Base-by-base conservation (phyloP, 371 early-diverging fungal species). In the Catenaria anguillulae region DNA sequence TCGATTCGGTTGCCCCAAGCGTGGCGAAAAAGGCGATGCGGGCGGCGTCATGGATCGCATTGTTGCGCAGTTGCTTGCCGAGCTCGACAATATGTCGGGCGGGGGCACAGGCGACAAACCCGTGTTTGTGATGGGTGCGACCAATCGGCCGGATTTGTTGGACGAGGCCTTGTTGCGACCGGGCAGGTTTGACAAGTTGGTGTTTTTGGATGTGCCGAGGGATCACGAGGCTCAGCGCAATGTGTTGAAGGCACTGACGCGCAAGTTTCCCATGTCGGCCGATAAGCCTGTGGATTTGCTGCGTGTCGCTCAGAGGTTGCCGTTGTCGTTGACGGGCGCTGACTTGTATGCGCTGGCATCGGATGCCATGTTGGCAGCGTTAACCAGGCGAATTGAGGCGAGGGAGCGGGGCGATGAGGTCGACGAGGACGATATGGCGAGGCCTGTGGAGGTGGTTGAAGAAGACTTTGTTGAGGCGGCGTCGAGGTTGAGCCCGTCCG, bases 81-180 rank as follows among this genome's bases (percentile, higher is more conserved):
- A 97, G 66, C 74, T 97, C 63, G 98, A 98, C 70, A 90, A 90
- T 33, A 89, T 95, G 84, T 80, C 60, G 68, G 75, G 71, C 36
- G 80, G 82, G 13, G 48, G n/a, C 12, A 19, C 12, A 13, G n/a
- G 8, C 19, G 83, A 78, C 1, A 83, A 80, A 6, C 86, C 92
- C 66, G 98, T 99, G n/a, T 98, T 99, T 84, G 98, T 99, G 8
- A 97, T 99, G 72, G 99, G 96, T 48, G 99, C 99, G 0, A 99
- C 99, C 17, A 99, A 99, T 72, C 79, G 99, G 64, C 97, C 98
- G 0, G 99, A 99, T 78, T 74, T 98, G 48, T 73, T 99, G 15
- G 99, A 99, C 66, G 89, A 93, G 19, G 98, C 99, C 1, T 73
- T 99, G 56, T 70, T 99, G 61, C 83, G 99, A 26, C 97, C 98